Evolutionary conservation across 768 basidiomycete genomes (phyloP), one percentile per base, ranked within the genome.

Genomic region (Phylloporus scabripes): DNA sequence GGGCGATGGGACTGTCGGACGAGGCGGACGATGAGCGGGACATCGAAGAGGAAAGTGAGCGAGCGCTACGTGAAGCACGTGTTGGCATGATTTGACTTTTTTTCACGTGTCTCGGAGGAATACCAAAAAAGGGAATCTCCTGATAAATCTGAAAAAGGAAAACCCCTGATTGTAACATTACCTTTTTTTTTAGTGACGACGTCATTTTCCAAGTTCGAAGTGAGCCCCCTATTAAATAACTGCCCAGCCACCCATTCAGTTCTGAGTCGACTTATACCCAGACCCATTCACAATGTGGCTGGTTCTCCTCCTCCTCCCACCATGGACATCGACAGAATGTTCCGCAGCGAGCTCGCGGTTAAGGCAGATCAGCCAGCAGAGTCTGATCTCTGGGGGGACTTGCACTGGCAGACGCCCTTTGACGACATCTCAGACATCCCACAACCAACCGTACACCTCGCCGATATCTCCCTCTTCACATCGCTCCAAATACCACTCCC

Each of bases 61-160:
- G 20, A 11, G 26, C 26, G 26, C 26, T 28, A 28, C 5, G 26
- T 28, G 26, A 28, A 28, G 26, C 26, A 28, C 26, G 26, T 28
- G 26, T 28, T 28, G 26, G 21, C 21, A 23, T 26, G 46, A 45
- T 8, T 0, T 26, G 21, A 15, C 15, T 2, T 2, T n/a, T n/a
- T 52, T 66, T 66, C 64, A 64, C 63, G 60, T 64, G 64, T 58
- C 52, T 39, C 21, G n/a, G 14, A 29, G 26, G 18, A 3, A 24
- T 49, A 10, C 55, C 31, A 33, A 17, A 57, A 49, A 21, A 10
- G 37, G 29, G 20, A 21, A 31, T 20, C 26, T 21, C 33, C 37
- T 46, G 28, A 36, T 1, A 17, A 36, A 28, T 31, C 49, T 34
- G 6, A 6, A 49, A 31, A 50, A 42, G 56, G 56, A 45, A 57